Conservation (phyloP, 495 filamentous ascomycete species). For the Daldinia caldariorum region DNA sequence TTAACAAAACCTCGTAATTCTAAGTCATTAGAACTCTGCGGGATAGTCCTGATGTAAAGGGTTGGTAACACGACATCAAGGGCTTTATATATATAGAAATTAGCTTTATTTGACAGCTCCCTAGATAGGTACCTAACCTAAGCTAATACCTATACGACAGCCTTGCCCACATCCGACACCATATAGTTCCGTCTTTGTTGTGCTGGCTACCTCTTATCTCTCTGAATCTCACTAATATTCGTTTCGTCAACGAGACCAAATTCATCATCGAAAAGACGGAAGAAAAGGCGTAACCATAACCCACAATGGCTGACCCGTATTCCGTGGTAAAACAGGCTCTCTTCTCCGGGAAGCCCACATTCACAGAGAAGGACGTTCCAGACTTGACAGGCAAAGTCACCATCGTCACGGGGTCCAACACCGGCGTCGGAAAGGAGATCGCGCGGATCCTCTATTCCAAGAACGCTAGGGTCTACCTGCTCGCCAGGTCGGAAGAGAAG, state of each 20-base stretch:
- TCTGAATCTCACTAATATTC: no score
- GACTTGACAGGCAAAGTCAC: slow-evolving; percentile 48
- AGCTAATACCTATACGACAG: background rate
- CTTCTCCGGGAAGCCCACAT: slow-evolving; percentile 43
- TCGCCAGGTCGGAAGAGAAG: slow-evolving; percentile 55
- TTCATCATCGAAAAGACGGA: background rate
- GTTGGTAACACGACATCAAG: background rate
- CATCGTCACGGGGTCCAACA: slow-evolving; percentile 62
- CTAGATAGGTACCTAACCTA: no score
- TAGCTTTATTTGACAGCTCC: background rate
- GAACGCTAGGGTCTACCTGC: slow-evolving; percentile 63
- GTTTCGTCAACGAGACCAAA: background rate
- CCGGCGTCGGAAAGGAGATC: slow-evolving; percentile 59
- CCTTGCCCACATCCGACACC: background rate
- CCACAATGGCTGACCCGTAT: slow-evolving; percentile 17
- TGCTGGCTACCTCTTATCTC: no score
- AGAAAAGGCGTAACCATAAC: background rate
- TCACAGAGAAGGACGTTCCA: slow-evolving; percentile 48
- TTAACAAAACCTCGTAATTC: background rate
- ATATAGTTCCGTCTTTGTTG: background rate
- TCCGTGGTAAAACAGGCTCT: slow-evolving; percentile 24
- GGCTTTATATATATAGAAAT: background rate
- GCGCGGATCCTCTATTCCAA: slow-evolving; percentile 55
- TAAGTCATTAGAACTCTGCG: slow-evolving; percentile 7
- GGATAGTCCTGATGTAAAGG: background rate